Evolutionary conservation across 805 yeast species (phyloP).

Genomic region (Pachysolen tannophilus): DNA sequence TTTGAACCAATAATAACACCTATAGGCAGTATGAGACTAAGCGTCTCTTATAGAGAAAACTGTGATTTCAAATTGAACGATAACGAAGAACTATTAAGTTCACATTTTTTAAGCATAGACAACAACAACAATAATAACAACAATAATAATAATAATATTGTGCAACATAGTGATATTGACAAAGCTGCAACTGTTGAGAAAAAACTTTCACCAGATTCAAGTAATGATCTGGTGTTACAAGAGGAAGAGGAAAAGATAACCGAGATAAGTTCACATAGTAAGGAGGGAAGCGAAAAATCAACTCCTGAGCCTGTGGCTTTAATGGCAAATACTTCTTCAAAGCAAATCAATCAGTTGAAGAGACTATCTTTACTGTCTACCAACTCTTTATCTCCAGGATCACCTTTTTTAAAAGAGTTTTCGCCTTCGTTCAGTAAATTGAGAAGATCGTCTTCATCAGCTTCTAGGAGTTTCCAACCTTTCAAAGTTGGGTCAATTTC

Average conservation of each 20-base stretch:
- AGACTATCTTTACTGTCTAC: slow-evolving; percentile 10
- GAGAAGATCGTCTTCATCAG: slow-evolving; percentile 11
- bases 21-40: slow-evolving; percentile 62
- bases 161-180: not conserved
- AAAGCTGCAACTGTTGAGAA: not conserved
- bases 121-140: slow-evolving; percentile 5
- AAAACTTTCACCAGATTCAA: not conserved
- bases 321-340: too few species aligned
- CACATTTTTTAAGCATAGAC: slow-evolving; percentile 47
- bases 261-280: not conserved
- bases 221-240: not conserved
- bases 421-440: slow-evolving; percentile 7
- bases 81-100: slow-evolving; percentile 54
- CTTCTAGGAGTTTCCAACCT: slow-evolving; percentile 35
- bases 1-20: slow-evolving; percentile 70
- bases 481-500: slow-evolving; percentile 58
- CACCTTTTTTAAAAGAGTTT: slow-evolving; percentile 13
- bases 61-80: slow-evolving; percentile 60
- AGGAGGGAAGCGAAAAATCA: not conserved
- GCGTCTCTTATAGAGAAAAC: slow-evolving; percentile 75
- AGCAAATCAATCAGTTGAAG: slow-evolving; percentile 10
- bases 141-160: not conserved
- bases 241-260: not conserved
- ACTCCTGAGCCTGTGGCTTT: slow-evolving; percentile 8
- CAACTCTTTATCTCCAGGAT: slow-evolving; percentile 11